These are phyloP conservation scores for Bondarzewia mesenterica DNA, from an alignment of 1,284 basidiomycete species.

Conservation along the genomic window DNA sequence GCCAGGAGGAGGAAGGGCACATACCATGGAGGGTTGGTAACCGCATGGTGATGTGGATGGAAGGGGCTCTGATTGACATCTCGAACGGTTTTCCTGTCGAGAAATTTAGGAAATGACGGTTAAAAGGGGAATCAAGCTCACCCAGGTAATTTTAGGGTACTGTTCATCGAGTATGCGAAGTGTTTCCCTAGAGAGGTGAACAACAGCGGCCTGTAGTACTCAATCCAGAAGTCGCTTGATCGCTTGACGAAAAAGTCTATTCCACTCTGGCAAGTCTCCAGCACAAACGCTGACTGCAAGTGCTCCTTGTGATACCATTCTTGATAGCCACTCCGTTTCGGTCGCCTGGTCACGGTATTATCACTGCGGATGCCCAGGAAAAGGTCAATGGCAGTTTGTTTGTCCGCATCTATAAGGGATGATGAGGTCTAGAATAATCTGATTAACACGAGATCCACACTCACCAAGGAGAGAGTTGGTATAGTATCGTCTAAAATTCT, in stretches of 20 bases:
- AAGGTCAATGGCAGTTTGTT: slow-evolving; percentile 95
- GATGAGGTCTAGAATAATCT: neutral
- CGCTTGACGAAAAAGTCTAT: slow-evolving; percentile 50
- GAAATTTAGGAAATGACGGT: neutral
- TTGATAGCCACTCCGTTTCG: slow-evolving; percentile 60
- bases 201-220: slow-evolving; percentile 84
- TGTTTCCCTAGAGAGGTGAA: slow-evolving; percentile 80
- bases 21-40: slow-evolving; percentile 36
- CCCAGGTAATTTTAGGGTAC: slow-evolving; percentile 77
- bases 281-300: slow-evolving; percentile 52
- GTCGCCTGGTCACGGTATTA: slow-evolving; percentile 35
- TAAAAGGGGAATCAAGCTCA: slow-evolving; percentile 22
- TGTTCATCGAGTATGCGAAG: slow-evolving; percentile 84
- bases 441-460: slow-evolving; percentile 7
- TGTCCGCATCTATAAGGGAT: slow-evolving; percentile 74
- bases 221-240: slow-evolving; percentile 76
- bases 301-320: slow-evolving; percentile 77
- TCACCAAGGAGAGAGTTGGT: slow-evolving; percentile 87
- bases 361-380: slow-evolving; percentile 82
- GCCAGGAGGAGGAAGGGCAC: neutral
- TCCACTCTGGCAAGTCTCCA: slow-evolving; percentile 47
- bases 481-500: slow-evolving; percentile 94
- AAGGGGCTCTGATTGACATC: slow-evolving; percentile 70
- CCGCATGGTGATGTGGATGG: slow-evolving; percentile 41
- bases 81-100: slow-evolving; percentile 55